Conservation (phyloP, 768 basidiomycete species). For the Rubroboletus pulcherrimus region DNA sequence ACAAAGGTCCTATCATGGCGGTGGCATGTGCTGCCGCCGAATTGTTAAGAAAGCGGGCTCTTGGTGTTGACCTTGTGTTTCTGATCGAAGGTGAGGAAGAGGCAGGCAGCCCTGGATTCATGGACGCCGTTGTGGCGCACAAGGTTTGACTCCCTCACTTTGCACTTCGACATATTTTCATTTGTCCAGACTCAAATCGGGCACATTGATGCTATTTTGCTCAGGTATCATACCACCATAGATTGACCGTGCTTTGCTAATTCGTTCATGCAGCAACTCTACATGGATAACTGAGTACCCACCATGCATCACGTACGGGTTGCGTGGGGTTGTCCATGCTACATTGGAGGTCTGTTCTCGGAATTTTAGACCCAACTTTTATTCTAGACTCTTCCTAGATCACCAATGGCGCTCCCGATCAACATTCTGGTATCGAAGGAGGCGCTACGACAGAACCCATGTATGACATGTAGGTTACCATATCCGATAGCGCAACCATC, state of each 20-base stretch:
- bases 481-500: not conserved
- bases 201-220: constrained; percentile 81
- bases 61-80: constrained; percentile 86
- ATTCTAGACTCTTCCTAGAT: constrained; percentile 42
- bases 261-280: constrained; percentile 63
- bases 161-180: not conserved
- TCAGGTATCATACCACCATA: constrained; percentile 49
- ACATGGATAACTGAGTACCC: constrained; percentile 93
- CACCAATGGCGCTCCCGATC: constrained; percentile 66
- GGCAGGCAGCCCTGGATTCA: constrained; percentile 85
- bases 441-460: constrained; percentile 87
- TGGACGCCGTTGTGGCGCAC: constrained; percentile 65
- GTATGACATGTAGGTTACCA: constrained; percentile 72
- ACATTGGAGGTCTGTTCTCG: constrained; percentile 54
- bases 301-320: constrained; percentile 93
- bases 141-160: constrained; percentile 47
- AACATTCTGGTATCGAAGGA: constrained; percentile 94
- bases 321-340: constrained; percentile 92
- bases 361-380: not conserved
- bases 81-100: constrained; percentile 97
- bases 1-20: constrained; percentile 94
- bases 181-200: constrained; percentile 69
- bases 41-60: constrained; percentile 62
- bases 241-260: not conserved
- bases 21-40: constrained; percentile 87